phyloP scores from a whole-genome alignment of 148 eudicot genomes.

The Nyssa sinensis region DNA sequence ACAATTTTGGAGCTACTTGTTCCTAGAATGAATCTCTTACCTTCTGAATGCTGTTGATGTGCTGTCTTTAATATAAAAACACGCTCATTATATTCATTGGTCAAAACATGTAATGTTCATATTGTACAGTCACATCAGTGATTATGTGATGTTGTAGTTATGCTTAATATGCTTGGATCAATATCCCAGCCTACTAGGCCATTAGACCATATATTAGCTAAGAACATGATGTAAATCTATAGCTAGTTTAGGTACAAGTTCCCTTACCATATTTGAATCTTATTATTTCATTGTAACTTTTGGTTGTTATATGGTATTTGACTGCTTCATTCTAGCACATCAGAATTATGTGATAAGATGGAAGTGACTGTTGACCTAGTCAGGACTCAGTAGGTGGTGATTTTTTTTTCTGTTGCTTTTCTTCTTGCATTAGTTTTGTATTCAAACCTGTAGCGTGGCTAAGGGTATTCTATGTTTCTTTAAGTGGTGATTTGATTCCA shows the following conservation, averaged over 20 bases:
- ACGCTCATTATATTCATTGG: too few relatives aligned
- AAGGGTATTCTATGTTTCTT: too few relatives aligned
- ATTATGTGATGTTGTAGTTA: too few relatives aligned
- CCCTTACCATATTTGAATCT: neutral
- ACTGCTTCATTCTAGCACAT: neutral
- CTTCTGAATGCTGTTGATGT: neutral
- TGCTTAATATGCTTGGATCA: neutral
- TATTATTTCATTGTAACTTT: neutral
- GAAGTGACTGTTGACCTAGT: neutral
- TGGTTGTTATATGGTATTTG: neutral
- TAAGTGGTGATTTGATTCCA: too few relatives aligned
- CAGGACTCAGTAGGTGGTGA: neutral
- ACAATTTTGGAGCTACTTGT: conserved; percentile 5
- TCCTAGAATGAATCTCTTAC: neutral
- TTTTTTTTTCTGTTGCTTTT: neutral
- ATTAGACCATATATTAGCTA: neutral
- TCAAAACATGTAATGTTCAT: too few relatives aligned
- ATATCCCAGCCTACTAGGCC: neutral
- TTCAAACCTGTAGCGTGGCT: too few relatives aligned
- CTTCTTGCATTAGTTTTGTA: too few relatives aligned
- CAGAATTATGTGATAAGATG: neutral
- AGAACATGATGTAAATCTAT: neutral
- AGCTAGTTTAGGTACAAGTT: neutral
- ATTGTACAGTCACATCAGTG: neutral
- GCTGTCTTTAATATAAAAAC: neutral